Evolutionary conservation across 140 eudicot genomes (phyloP).

Genomic region (Oenanthe javanica): DNA sequence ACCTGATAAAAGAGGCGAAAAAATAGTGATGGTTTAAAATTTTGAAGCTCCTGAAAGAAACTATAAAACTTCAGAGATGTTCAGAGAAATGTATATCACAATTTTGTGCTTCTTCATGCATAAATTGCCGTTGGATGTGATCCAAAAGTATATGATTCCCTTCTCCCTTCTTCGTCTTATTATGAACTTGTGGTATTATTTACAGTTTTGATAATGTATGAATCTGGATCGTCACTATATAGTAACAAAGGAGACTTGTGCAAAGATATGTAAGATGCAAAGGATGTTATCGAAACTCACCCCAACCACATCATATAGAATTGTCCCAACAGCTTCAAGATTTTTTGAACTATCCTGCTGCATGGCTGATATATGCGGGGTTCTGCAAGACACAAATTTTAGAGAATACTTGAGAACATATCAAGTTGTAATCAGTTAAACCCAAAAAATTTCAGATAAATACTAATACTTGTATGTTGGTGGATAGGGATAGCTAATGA

Average conservation of each 20-base stretch:
- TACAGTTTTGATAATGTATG: not conserved
- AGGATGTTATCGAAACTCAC: constrained; percentile 21
- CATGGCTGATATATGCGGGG: constrained; percentile 71
- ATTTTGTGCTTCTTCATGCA: not conserved
- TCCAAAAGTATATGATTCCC: not conserved
- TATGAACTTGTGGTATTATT: not conserved
- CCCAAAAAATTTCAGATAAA: not conserved
- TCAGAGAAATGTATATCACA: not conserved
- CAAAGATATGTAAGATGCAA: not conserved
- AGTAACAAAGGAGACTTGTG: not conserved
- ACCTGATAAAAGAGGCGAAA: constrained; percentile 24
- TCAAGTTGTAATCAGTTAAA: not conserved
- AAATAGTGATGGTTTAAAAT: not conserved
- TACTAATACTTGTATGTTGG: not conserved
- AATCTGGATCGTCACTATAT: not conserved
- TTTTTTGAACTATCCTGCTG: constrained; percentile 68
- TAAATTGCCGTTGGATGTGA: not conserved
- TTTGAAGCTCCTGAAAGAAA: not conserved
- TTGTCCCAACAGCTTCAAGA: constrained; percentile 60
- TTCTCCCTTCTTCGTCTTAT: not conserved
- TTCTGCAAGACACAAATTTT: constrained; percentile 30
- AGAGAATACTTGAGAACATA: not conserved
- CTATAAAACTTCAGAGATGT: not conserved
- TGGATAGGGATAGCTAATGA: not conserved
- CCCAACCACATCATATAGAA: constrained; percentile 53